A percentile compares a stretch with the other conserved stretches of the same genome.
phyloP scores from a whole-genome alignment of 2,329 filamentous ascomycete genomes.

The Escovopsis sp. region DNA sequence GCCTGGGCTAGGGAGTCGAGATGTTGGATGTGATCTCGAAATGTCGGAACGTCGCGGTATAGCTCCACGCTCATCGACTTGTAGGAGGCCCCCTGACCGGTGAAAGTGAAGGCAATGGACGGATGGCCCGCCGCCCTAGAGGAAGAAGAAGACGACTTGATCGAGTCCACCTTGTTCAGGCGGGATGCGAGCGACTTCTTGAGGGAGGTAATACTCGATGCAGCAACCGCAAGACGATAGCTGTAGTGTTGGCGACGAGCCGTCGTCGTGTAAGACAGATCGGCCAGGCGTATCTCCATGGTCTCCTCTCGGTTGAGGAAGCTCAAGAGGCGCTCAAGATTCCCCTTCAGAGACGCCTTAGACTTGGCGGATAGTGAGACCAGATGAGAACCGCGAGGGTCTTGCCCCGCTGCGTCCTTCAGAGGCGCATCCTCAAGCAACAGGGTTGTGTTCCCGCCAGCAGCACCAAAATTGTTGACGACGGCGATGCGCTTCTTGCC shows the following conservation, averaged over 20 bases:
- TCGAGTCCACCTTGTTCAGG: background rate
- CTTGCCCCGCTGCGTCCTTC: constrained; percentile 37
- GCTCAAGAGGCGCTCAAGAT: constrained; percentile 37
- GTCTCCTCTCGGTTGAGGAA: constrained; percentile 25
- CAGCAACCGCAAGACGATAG: background rate
- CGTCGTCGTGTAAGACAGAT: constrained; percentile 32
- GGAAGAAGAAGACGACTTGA: background rate
- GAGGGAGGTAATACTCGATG: background rate
- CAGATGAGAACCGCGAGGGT: constrained; percentile 38
- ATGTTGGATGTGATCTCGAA: background rate
- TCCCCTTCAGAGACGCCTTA: constrained; percentile 39
- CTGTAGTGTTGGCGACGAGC: constrained; percentile 12
- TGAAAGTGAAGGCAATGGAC: constrained; percentile 23
- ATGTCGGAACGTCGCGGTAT: background rate
- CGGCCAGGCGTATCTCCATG: constrained; percentile 36
- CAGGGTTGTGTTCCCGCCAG: constrained; percentile 46
- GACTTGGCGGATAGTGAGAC: constrained; percentile 40
- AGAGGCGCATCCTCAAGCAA: constrained; percentile 50
- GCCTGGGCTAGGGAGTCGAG: background rate
- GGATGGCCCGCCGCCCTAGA: background rate
- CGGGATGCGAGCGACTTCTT: background rate
- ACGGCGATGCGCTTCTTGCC: constrained; percentile 17
- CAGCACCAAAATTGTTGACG: constrained; percentile 37
- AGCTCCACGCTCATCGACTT: constrained; percentile 18
- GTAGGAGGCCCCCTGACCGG: constrained; percentile 27